phyloP scores from a whole-genome alignment of 345 rosid genomes.

The Rhodomyrtus tomentosa region DNA sequence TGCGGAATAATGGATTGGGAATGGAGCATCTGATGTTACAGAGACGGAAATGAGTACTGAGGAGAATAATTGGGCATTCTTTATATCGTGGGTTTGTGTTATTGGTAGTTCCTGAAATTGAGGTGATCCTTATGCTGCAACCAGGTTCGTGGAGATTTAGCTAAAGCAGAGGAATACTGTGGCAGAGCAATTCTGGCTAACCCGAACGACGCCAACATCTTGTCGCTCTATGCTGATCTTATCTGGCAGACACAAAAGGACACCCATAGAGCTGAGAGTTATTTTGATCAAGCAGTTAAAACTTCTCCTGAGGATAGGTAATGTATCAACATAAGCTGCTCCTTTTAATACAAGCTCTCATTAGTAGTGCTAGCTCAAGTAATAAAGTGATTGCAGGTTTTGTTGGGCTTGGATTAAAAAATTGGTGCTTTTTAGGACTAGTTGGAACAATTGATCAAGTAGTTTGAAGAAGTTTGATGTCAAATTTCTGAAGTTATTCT shows the following conservation, averaged over 20 bases:
- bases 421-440: neutral
- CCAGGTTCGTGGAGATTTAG: constrained; percentile 42
- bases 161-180: constrained; percentile 58
- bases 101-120: neutral
- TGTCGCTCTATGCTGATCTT: constrained; percentile 53
- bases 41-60: neutral
- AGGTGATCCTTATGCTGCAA: neutral
- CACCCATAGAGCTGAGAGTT: constrained; percentile 37
- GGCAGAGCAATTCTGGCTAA: constrained; percentile 53
- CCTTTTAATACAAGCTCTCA: neutral
- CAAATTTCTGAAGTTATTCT: neutral
- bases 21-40: neutral
- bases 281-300: constrained; percentile 46
- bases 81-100: neutral
- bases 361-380: neutral
- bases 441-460: neutral
- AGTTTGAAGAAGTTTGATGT: neutral
- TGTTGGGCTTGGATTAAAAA: neutral
- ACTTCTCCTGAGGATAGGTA: constrained; percentile 61
- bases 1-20: neutral
- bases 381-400: neutral
- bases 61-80: neutral
- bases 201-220: constrained; percentile 40
- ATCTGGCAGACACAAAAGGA: constrained; percentile 44
- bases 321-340: neutral